Evolutionary conservation across 768 basidiomycete genomes (phyloP), one percentile per base, ranked within the genome.

Genomic region (Podaxis rugospora): DNA sequence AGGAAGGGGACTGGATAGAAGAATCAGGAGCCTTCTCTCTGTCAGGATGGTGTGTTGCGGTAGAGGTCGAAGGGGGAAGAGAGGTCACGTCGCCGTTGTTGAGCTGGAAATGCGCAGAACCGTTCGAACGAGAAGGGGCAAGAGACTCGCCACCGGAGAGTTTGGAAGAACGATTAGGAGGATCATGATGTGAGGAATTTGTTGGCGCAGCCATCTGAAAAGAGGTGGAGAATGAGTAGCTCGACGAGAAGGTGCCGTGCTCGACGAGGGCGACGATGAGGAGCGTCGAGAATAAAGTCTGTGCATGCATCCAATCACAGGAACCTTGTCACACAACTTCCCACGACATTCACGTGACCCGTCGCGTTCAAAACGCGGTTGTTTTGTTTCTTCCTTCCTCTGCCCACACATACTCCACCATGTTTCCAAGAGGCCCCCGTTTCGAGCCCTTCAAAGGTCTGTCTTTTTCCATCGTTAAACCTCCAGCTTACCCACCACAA

Each of bases 371-470:
- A 18, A 44, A 44, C 64, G 62, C 39, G 57, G 35, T 37, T 18
- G 58, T 46, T 55, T 21, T 21, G 21, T 21, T 21, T 21, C 21
- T 21, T 21, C 21, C 21, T 21, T 21, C 21, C 21, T 21, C 21
- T 21, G 21, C n/a, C n/a, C 18, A 47, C 51, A 51, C 18, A 21
- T 23, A 23, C 63, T 39, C 42, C 18, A 37, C 61, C 61, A 80
- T 80, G 74, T 85, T 85, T 62, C 71, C 78, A 39, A 81, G 74
- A 66, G 82, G 81, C 2, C 69, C 81, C 4, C 71, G 83, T 21
- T 83, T 83, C 66, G 69, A 74, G 11, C 73, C 72, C 28, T 65
- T 67, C 47, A 80, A 80, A 67, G 64, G 76, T 83, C 65, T 44
- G 66, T 21, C 25, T 37, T 58, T 58, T 6, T 39, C 32, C 11